A percentile compares a stretch with the other conserved stretches of the same genome.
Evolutionary conservation across 2,329 filamentous ascomycete species (phyloP).

Genomic region (Phaeoacremonium minimum): DNA sequence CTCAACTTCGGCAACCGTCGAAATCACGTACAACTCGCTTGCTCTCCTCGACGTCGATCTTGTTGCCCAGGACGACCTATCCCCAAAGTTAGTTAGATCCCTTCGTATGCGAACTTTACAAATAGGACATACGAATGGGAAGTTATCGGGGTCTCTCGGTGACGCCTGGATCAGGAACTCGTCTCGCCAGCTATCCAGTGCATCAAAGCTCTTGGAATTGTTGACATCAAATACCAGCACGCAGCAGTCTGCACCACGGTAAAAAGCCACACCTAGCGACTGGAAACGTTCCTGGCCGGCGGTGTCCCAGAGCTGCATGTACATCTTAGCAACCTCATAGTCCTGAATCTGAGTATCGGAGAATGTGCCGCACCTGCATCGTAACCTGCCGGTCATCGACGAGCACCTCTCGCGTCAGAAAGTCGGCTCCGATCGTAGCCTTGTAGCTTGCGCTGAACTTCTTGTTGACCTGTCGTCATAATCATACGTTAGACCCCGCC

Average conservation of each 20-base stretch:
- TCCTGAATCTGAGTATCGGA: background rate
- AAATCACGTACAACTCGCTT: slow-evolving; percentile 71
- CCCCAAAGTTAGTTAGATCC: slow-evolving; percentile 13
- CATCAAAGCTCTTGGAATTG: slow-evolving; percentile 98
- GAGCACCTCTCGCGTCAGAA: slow-evolving; percentile 94
- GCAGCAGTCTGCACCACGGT: slow-evolving; percentile 95
- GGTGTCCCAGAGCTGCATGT: slow-evolving; percentile 85
- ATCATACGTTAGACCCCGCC: no score
- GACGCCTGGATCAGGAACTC: slow-evolving; percentile 98
- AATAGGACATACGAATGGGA: slow-evolving; percentile 75
- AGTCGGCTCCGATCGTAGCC: slow-evolving; percentile 97
- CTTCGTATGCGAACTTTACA: background rate
- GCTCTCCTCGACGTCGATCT: slow-evolving; percentile 97
- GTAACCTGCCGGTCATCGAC: slow-evolving; percentile 97
- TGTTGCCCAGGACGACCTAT: slow-evolving; percentile 93
- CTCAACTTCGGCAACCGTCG: background rate
- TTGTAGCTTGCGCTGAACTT: slow-evolving; percentile 99
- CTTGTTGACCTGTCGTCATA: slow-evolving; percentile 99
- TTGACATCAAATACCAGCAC: slow-evolving; percentile 98
- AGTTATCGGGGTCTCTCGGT: slow-evolving; percentile 92
- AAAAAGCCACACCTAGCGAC: slow-evolving; percentile 94
- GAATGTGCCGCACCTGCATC: slow-evolving; percentile 68
- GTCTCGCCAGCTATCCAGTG: slow-evolving; percentile 95
- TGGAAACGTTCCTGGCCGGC: slow-evolving; percentile 97
- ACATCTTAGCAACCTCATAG: slow-evolving; percentile 9